Evolutionary conservation across 768 basidiomycete genomes (phyloP), one percentile per base, ranked within the genome.

Genomic region (Obba rivulosa): DNA sequence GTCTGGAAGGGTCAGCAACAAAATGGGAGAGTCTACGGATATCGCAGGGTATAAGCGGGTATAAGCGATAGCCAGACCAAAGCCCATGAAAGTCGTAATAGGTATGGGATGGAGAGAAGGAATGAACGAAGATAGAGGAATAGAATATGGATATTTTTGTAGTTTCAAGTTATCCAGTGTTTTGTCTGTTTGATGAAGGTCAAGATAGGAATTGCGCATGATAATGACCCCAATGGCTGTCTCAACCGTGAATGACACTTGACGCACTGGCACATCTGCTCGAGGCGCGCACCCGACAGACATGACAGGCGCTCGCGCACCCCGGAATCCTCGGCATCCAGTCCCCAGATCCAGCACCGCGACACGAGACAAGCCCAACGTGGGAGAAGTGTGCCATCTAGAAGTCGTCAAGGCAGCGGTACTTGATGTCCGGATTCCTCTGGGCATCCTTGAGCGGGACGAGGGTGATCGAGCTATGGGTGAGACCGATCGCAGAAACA

Each of bases 401-500:
- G 16, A 14, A 31, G 22, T 17, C 43, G 14, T 21, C 43, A 5
- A 16, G 24, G 28, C 43, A 4, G 21, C 55, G 55, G 49, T 56
- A 53, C 48, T 40, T 45, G 47, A 57, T 49, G 34, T 25, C 39
- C 17, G 34, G 24, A 24, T 39, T 38, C 43, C 22, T 23, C 52
- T 54, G 52, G 25, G 56, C 56, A 34, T 48, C 34, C 47, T 40
- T 46, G 25, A 47, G 41, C 11, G 43, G 18, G 20, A 57, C 39
- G 17, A 57, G 48, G 42, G 48, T 46, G 40, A 41, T 41, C 47
- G 43, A 39, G 45, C 24, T 22, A 21, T 51, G 34, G 5, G 56
- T 57, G 37, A 57, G 52, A 16, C 49, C 52, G 47, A 48, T 43
- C 41, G 56, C 46, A 39, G 43, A 21, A 31, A 45, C 38, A 28